Conservation (phyloP, 306 rosid genomes). For the Benincasa hispida region DNA sequence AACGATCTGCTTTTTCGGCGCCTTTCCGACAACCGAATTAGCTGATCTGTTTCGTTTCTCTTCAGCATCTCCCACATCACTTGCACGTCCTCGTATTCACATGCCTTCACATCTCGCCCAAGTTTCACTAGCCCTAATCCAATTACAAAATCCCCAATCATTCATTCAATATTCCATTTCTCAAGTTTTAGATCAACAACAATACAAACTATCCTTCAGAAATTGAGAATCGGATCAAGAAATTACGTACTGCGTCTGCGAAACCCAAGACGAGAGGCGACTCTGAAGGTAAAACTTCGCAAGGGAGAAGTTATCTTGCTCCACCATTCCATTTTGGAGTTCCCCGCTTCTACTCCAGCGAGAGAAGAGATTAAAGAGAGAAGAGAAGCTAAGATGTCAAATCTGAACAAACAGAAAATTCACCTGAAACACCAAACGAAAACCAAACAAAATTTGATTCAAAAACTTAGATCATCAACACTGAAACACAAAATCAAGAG, state of each 20-base stretch:
- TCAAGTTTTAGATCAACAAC: not conserved
- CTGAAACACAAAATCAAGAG: not conserved
- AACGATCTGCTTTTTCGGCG: slow-evolving; percentile 22
- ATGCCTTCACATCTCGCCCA: slow-evolving; percentile 44
- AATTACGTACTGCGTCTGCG: slow-evolving; percentile 35
- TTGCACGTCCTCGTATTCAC: slow-evolving; percentile 67
- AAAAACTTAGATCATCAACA: not conserved
- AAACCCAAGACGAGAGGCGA: slow-evolving; percentile 31
- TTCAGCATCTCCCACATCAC: slow-evolving; percentile 88
- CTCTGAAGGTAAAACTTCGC: slow-evolving; percentile 24
- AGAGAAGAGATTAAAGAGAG: not conserved
- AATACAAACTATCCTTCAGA: too few species aligned
- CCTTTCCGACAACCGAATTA: slow-evolving; percentile 2
- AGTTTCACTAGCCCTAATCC: slow-evolving; percentile 46
- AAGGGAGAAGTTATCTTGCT: slow-evolving; percentile 21
- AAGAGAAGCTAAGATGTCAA: not conserved
- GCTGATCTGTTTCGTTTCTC: slow-evolving; percentile 29
- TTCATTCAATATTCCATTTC: not conserved
- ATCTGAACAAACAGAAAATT: not conserved
- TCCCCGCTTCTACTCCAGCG: not conserved
- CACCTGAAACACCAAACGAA: not conserved
- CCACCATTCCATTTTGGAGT: slow-evolving; percentile 41
- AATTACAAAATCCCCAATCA: not conserved
- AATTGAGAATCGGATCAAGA: not conserved
- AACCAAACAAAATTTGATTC: not conserved